Evolutionary conservation across 208 protist genomes (phyloP).

Genomic region (Crithidia brevicula): DNA sequence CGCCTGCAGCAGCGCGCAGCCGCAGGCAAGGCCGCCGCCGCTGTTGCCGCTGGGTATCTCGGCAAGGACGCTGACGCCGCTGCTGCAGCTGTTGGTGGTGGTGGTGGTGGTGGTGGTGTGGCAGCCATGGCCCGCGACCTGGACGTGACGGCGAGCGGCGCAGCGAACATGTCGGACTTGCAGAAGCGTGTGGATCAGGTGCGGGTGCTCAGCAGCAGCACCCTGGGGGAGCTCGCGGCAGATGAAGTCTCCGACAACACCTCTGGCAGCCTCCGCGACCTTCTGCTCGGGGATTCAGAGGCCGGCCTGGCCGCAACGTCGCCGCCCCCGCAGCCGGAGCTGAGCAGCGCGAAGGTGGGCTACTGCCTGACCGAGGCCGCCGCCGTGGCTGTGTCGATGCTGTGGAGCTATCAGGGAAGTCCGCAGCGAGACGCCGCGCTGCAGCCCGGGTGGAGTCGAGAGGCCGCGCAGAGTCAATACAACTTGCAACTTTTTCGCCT

Average conservation of each 20-base stretch:
- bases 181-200: slow-evolving; percentile 35
- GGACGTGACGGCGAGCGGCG: slow-evolving; percentile 15
- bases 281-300: slow-evolving; percentile 13
- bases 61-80: not conserved
- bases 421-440: slow-evolving; percentile 33
- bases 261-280: slow-evolving; percentile 18
- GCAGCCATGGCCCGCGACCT: not conserved
- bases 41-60: not conserved
- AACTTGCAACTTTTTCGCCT: slow-evolving; percentile 46
- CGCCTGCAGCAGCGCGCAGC: slow-evolving; percentile 24
- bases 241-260: slow-evolving; percentile 30
- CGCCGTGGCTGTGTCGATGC: slow-evolving; percentile 52
- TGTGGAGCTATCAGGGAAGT: slow-evolving; percentile 36
- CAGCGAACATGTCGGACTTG: slow-evolving; percentile 30
- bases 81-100: not conserved
- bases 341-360: slow-evolving; percentile 35
- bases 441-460: slow-evolving; percentile 29
- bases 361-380: slow-evolving; percentile 47
- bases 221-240: slow-evolving; percentile 26
- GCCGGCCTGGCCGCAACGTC: not conserved
- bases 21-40: slow-evolving; percentile 8
- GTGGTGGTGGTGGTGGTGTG: not conserved
- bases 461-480: slow-evolving; percentile 38
- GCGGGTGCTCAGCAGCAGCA: slow-evolving; percentile 35
- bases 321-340: slow-evolving; percentile 21